A percentile compares a stretch with the other conserved stretches of the same genome.
Evolutionary conservation across 768 basidiomycete species (phyloP).

Genomic region (Pholiota conissans): DNA sequence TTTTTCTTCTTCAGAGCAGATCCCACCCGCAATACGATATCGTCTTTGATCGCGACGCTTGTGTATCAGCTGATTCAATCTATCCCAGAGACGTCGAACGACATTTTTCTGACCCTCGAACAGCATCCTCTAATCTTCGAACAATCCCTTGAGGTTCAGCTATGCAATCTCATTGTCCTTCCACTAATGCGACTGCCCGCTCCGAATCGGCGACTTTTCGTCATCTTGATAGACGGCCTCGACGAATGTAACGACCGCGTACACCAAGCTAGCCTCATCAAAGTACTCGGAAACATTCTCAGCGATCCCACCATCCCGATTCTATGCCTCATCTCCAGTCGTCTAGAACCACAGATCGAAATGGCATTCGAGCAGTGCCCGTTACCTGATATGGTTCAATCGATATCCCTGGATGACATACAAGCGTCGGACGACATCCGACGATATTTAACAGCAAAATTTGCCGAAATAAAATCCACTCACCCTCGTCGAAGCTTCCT

Average conservation of each 20-base stretch:
- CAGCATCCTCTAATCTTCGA: neutral
- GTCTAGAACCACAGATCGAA: conserved; percentile 5
- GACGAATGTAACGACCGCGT: conserved; percentile 12
- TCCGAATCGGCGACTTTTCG: neutral
- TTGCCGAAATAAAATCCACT: conserved; percentile 1
- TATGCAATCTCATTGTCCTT: neutral
- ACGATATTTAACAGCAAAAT: neutral
- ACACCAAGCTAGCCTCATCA: conserved; percentile 2
- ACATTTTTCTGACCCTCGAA: conserved; percentile 10
- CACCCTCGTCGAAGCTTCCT: conserved; percentile 4
- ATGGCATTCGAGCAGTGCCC: neutral
- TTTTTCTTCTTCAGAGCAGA: conserved; percentile 36
- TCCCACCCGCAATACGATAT: conserved; percentile 21
- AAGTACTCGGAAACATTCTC: neutral
- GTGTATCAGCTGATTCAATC: conserved; percentile 22
- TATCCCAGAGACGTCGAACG: conserved; percentile 4
- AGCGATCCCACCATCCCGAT: conserved; percentile 2
- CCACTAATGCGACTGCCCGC: neutral
- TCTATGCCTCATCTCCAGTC: conserved; percentile 10
- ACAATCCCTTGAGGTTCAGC: neutral
- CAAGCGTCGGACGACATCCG: conserved; percentile 5
- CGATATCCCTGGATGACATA: conserved; percentile 3
- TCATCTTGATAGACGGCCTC: conserved; percentile 10
- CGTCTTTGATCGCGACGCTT: conserved; percentile 29
- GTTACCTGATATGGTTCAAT: neutral